Percentiles rank a stretch among this genome's conserved stretches.
These are phyloP conservation scores for Penicillium tannophilum DNA, from an alignment of 495 filamentous ascomycete species.

Conservation along the genomic window DNA sequence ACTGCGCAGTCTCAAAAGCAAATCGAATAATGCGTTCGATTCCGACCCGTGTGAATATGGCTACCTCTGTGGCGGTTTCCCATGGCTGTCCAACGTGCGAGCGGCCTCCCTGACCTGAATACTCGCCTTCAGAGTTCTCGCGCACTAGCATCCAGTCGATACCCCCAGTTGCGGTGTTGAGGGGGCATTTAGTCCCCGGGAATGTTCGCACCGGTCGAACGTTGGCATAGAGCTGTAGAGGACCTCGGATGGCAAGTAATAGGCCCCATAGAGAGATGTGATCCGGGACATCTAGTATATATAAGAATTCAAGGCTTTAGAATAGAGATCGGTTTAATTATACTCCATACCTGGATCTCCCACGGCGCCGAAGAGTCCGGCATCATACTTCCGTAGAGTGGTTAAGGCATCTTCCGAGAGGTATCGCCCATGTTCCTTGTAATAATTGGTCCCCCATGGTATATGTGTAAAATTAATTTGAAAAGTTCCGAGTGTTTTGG, in stretches of 20 bases:
- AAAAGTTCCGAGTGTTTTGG: slow-evolving; percentile 35
- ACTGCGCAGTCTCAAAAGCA: slow-evolving; percentile 47
- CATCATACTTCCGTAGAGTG: slow-evolving; percentile 41
- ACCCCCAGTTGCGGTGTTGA: slow-evolving; percentile 35
- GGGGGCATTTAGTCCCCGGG: slow-evolving; percentile 45
- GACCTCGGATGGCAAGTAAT: slow-evolving; percentile 50
- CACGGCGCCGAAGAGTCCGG: slow-evolving; percentile 51
- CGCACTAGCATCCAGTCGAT: slow-evolving; percentile 55
- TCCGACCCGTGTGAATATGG: slow-evolving; percentile 50
- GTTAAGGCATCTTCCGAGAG: slow-evolving; percentile 43
- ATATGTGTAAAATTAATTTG: slow-evolving; percentile 41
- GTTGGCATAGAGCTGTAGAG: slow-evolving; percentile 54
- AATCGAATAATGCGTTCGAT: slow-evolving; percentile 53
- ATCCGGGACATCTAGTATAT: slow-evolving; percentile 46
- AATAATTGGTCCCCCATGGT: slow-evolving; percentile 43
- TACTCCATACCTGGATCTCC: slow-evolving; percentile 37
- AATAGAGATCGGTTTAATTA: neutral
- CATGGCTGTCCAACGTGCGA: slow-evolving; percentile 44
- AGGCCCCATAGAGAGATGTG: slow-evolving; percentile 54
- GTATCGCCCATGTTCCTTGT: slow-evolving; percentile 45
- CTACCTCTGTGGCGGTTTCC: slow-evolving; percentile 50
- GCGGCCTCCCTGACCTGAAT: slow-evolving; percentile 51
- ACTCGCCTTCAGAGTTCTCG: slow-evolving; percentile 55
- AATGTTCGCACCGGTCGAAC: slow-evolving; percentile 49
- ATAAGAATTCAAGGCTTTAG: neutral